Conservation (phyloP, 2,329 filamentous ascomycete species). For the Pseudogymnoascus sp. region DNA sequence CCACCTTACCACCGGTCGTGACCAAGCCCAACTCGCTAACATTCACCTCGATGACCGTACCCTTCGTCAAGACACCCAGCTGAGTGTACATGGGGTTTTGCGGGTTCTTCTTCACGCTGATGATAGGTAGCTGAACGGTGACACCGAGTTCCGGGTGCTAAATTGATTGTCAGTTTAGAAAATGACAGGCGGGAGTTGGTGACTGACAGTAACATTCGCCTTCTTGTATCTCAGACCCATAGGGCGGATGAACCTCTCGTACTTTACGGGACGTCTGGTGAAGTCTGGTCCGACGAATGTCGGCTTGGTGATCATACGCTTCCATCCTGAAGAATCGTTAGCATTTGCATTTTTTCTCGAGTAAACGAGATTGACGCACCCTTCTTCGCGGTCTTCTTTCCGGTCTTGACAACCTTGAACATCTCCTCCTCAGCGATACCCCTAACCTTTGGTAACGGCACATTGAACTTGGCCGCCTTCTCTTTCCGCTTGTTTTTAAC, state of each 20-base stretch:
- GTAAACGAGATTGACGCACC: conserved; percentile 18
- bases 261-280: conserved; percentile 73
- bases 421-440: conserved; percentile 91
- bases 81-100: conserved; percentile 84
- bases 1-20: conserved; percentile 81
- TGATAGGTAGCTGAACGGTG: conserved; percentile 67
- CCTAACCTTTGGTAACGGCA: conserved; percentile 84
- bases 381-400: conserved; percentile 85
- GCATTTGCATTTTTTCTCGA: too few relatives aligned
- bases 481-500: conserved; percentile 87
- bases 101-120: conserved; percentile 68
- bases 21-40: conserved; percentile 82
- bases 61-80: conserved; percentile 77
- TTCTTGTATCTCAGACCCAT: conserved; percentile 73
- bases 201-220: conserved; percentile 52
- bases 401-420: conserved; percentile 90
- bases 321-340: background rate
- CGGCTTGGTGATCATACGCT: conserved; percentile 61
- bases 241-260: conserved; percentile 59
- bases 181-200: conserved; percentile 29
- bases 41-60: conserved; percentile 78
- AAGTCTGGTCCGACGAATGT: conserved; percentile 88
- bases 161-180: background rate
- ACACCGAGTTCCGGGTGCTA: conserved; percentile 61
- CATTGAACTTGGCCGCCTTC: conserved; percentile 83